Evolutionary conservation across 805 yeast species (phyloP).

Genomic region (Tanozyma kutaoensis): DNA sequence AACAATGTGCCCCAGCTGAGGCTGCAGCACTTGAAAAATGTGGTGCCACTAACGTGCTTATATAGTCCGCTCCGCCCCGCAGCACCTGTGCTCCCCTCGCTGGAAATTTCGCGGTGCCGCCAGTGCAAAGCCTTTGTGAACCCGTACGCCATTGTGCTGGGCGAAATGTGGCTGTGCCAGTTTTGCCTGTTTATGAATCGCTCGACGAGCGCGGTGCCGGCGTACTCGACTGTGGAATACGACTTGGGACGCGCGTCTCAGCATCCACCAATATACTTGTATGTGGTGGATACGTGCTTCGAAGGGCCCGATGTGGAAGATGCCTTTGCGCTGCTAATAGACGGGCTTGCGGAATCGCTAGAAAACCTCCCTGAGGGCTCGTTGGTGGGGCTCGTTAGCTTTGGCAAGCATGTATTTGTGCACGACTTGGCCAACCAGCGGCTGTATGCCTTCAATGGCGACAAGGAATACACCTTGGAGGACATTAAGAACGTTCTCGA

Average conservation of each 20-base stretch:
- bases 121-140: conserved; percentile 41
- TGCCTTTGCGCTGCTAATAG: too few species aligned
- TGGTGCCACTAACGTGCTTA: conserved; percentile 42
- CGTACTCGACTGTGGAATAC: conserved; percentile 39
- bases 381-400: conserved; percentile 43
- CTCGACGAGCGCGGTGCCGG: conserved; percentile 14
- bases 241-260: conserved; percentile 21
- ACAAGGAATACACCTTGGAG: conserved; percentile 33
- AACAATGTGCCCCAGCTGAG: conserved; percentile 45
- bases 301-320: conserved; percentile 35
- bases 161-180: conserved; percentile 40
- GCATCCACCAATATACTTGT: conserved; percentile 35
- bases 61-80: conserved; percentile 47
- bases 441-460: conserved; percentile 39
- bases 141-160: conserved; percentile 29
- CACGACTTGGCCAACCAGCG: conserved; percentile 18
- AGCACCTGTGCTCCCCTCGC: conserved; percentile 17
- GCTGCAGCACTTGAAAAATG: conserved; percentile 35
- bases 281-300: conserved; percentile 44
- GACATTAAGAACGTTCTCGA: conserved; percentile 35
- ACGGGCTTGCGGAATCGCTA: too few species aligned
- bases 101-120: conserved; percentile 34
- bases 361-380: too few species aligned
- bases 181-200: conserved; percentile 38
- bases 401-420: conserved; percentile 45